Conservation (phyloP, 1,284 basidiomycete genomes). For the Sporisorium scitamineum region DNA sequence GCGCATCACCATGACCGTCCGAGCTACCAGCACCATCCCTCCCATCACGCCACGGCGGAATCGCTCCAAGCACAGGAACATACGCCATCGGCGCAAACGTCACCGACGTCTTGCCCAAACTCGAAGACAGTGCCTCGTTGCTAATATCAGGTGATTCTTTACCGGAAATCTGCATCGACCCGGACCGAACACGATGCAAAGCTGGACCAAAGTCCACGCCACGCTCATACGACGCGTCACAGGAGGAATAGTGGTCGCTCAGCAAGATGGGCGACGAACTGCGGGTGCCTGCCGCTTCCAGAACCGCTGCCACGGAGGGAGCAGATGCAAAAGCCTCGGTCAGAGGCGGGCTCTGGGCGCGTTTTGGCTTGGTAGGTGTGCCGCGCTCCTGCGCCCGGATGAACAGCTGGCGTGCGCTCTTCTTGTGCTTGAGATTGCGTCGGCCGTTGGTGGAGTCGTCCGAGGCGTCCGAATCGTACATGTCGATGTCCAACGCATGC, state of each 20-base stretch:
- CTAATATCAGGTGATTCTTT: conserved; percentile 28
- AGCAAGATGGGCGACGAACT: conserved; percentile 38
- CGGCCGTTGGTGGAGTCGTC: conserved; percentile 23
- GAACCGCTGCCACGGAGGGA: conserved; percentile 34
- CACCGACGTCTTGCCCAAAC: conserved; percentile 31
- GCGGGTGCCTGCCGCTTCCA: conserved; percentile 33
- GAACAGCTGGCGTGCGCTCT: conserved; percentile 57
- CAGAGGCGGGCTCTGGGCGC: conserved; percentile 55
- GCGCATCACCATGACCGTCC: conserved; percentile 15
- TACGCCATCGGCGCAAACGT: conserved; percentile 42
- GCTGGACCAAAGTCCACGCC: conserved; percentile 15
- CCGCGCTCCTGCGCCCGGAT: conserved; percentile 59
- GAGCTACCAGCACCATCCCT: conserved; percentile 19
- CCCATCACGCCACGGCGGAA: conserved; percentile 27
- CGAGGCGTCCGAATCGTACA: conserved; percentile 44
- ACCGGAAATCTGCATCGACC: conserved; percentile 23
- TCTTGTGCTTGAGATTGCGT: conserved; percentile 37
- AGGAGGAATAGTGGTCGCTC: conserved; percentile 35
- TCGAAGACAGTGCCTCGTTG: conserved; percentile 33
- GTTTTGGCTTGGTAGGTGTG: conserved; percentile 58
- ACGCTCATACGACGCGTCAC: conserved; percentile 34
- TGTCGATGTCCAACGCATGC: conserved; percentile 39
- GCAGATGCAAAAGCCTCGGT: conserved; percentile 37
- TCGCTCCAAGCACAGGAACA: conserved; percentile 49
- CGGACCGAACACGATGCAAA: conserved; percentile 15